These are phyloP conservation scores for Myriosclerotinia scirpicola DNA, from an alignment of 2,329 filamentous ascomycete genomes.

Conservation along the genomic window DNA sequence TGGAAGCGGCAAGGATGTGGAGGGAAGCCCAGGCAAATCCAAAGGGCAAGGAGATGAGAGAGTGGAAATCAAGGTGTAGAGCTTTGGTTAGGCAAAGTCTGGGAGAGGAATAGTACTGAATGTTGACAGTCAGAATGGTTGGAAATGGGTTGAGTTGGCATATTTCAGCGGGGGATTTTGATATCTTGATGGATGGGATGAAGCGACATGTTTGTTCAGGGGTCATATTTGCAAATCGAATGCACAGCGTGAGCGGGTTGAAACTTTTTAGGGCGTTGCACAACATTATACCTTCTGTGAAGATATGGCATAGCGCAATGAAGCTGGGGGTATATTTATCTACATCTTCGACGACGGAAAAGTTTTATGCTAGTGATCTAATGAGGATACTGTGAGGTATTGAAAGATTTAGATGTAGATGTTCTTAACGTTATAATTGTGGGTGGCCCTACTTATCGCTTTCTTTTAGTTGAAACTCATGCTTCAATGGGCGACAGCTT, in stretches of 20 bases:
- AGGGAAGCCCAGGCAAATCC: conserved; percentile 62
- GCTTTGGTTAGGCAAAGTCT: conserved; percentile 79
- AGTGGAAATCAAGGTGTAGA: conserved; percentile 77
- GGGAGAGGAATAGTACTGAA: conserved; percentile 60
- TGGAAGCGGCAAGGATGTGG: conserved; percentile 87
- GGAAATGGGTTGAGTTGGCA: neutral
- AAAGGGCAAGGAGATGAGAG: conserved; percentile 48
- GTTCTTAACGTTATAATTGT: too few species aligned
- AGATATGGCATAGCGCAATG: neutral
- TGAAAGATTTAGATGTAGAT: neutral
- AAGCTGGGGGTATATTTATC: neutral
- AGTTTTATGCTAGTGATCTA: neutral
- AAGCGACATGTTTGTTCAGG: neutral
- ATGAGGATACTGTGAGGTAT: neutral
- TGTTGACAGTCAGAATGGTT: neutral
- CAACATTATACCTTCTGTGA: neutral
- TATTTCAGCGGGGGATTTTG: neutral
- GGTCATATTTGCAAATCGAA: neutral
- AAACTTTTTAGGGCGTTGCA: neutral
- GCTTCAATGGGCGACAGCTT: too few species aligned
- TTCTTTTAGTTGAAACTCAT: too few species aligned
- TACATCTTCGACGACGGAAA: neutral
- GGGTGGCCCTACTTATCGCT: too few species aligned
- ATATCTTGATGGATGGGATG: neutral
- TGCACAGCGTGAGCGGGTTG: neutral